These are phyloP conservation scores for Apostasia shenzhenica DNA, from an alignment of 106 monocot genomes.

Conservation along the genomic window DNA sequence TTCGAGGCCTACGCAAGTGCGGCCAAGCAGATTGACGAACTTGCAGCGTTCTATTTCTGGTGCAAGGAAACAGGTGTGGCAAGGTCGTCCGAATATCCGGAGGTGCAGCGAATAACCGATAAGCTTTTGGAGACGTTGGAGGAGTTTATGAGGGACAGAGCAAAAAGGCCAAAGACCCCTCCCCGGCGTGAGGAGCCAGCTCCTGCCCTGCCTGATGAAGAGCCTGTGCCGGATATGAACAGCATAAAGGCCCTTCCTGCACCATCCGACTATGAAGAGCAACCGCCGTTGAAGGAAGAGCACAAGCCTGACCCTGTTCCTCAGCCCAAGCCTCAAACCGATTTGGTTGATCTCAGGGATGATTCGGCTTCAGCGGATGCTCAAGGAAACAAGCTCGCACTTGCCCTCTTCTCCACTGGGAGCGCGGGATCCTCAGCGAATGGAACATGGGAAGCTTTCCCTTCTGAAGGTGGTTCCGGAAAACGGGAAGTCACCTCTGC, in stretches of 20 bases:
- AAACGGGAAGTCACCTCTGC: constrained; percentile 48
- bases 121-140: constrained; percentile 70
- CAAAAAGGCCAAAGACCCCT: constrained; percentile 39
- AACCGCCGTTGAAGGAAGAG: constrained; percentile 1
- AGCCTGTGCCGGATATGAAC: constrained; percentile 41
- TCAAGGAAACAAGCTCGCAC: constrained; percentile 56
- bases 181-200: constrained; percentile 13
- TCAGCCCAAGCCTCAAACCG: constrained; percentile 13
- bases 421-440: constrained; percentile 3
- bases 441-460: constrained; percentile 56
- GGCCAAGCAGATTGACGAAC: constrained; percentile 91
- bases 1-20: constrained; percentile 70
- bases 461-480: constrained; percentile 4
- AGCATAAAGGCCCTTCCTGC: constrained; percentile 80
- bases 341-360: constrained; percentile 68
- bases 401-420: constrained; percentile 65
- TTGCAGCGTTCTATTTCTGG: constrained; percentile 65
- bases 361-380: constrained; percentile 40
- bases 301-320: not conserved
- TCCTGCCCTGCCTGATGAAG: constrained; percentile 16
- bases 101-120: constrained; percentile 71
- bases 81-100: constrained; percentile 73
- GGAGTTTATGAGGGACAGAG: constrained; percentile 72
- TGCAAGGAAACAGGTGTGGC: constrained; percentile 72
- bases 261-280: constrained; percentile 33